Evolutionary conservation across 345 rosid genomes (phyloP).

Genomic region (Eucalyptus pumila): DNA sequence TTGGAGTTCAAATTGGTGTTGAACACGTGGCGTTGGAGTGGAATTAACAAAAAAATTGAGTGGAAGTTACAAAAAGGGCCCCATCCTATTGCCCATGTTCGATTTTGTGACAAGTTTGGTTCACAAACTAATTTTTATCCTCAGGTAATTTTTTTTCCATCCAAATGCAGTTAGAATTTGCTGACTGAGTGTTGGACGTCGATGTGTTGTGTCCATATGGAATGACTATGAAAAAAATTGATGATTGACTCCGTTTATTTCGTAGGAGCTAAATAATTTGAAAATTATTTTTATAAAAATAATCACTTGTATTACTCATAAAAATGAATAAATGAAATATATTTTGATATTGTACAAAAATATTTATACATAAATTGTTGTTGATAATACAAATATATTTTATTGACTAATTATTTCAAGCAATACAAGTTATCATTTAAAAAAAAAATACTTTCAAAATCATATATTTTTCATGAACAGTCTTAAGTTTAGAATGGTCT

Average conservation of each 20-base stretch:
- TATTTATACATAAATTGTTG: too few species aligned
- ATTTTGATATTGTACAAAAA: too few species aligned
- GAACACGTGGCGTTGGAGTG: background rate
- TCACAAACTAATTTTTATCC: background rate
- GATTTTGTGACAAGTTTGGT: background rate
- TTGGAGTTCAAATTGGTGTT: background rate
- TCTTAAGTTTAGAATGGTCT: too few species aligned
- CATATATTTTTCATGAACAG: too few species aligned
- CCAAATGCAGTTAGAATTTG: background rate
- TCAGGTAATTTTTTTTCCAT: background rate
- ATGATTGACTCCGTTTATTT: background rate
- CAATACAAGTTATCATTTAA: too few species aligned
- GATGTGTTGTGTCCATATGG: background rate
- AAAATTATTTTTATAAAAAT: too few species aligned
- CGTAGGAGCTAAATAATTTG: rapidly evolving
- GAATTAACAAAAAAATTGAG: background rate
- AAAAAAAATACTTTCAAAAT: too few species aligned
- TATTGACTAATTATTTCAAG: too few species aligned
- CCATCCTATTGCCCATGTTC: background rate
- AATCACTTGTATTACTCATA: too few species aligned
- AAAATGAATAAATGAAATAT: too few species aligned
- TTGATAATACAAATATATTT: too few species aligned
- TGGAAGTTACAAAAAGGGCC: background rate
- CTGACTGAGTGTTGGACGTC: background rate
- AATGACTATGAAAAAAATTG: background rate